Evolutionary conservation across 352 stramenopile species (phyloP), one percentile per base, ranked within the genome.

Genomic region (Pythium aquatile): DNA sequence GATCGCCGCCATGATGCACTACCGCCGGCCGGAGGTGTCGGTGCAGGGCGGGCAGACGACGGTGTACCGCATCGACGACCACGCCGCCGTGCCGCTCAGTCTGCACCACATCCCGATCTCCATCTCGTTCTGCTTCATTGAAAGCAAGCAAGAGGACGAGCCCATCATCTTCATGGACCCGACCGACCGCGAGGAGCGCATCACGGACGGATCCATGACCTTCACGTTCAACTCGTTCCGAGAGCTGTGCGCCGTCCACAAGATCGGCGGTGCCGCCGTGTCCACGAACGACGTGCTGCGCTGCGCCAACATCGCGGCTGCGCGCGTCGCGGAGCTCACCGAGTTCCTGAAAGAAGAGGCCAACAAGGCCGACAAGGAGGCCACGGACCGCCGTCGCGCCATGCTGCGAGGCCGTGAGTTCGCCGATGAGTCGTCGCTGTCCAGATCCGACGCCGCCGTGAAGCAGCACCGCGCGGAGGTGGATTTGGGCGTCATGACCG

Each of bases 31-130:
- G 5, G 88, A 98, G 65, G 90, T 98, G n/a, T 75, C 83, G 47
- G 75, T 85, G 28, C 75, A 83, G 37, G 70, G 76, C 29, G 65
- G 58, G n/a, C 62, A 88, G 26, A 88, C 81, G 8, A 73, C 74
- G 5, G 79, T 97, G 28, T 88, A 97, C 78, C 87, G 71, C 73
- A 77, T 91, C 52, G 85, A 91, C 56, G 90, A 98, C 57, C 86
- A 97, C 62, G 87, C 90, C 35, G 93, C 96, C 57, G 83, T 97
- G 37, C 92, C 94, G 24, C 74, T 98, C 32, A 97, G 91, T 66
- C 77, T 99, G 60, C 95, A 98, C 79, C 96, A 98, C 78, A 93
- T 97, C 37, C 96, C 96, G n/a, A 83, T 99, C 46, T 97, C 90
- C 26, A 88, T 98, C 55, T 98, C 92, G n/a, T 98, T 98, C 58